Percentiles rank a stretch among this genome's conserved stretches.
Conservation (phyloP, 441 rosid genomes). For the Aleurites moluccanus region DNA sequence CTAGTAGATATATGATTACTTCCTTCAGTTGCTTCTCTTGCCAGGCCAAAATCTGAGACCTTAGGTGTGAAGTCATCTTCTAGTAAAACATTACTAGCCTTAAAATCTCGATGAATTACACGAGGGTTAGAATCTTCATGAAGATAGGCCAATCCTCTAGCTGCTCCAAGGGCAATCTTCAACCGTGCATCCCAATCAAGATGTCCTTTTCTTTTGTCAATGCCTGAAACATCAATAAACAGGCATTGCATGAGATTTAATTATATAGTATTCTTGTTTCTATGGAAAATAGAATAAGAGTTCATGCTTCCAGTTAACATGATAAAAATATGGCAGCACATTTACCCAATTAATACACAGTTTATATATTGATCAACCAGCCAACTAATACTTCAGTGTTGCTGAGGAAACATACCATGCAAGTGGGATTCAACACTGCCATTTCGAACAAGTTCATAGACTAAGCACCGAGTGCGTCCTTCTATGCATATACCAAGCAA, state of each 20-base stretch:
- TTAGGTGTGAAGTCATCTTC: conserved; percentile 92
- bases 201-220: conserved; percentile 57
- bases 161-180: conserved; percentile 98
- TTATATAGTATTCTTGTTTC: conserved; percentile 5
- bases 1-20: conserved; percentile 91
- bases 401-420: conserved; percentile 62
- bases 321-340: background rate
- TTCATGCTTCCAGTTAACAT: background rate
- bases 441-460: conserved; percentile 83
- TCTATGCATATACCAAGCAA: conserved; percentile 91
- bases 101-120: conserved; percentile 95
- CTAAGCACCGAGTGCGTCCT: conserved; percentile 76
- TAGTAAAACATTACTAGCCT: conserved; percentile 91
- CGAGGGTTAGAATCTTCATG: conserved; percentile 99
- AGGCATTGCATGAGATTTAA: conserved; percentile 4
- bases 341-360: background rate
- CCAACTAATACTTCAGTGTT: conserved; percentile 1
- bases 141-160: conserved; percentile 96
- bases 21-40: conserved; percentile 98
- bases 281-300: conserved; percentile 10
- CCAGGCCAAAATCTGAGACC: conserved; percentile 98
- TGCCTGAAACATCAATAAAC: conserved; percentile 39
- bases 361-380: background rate
- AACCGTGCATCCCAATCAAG: conserved; percentile 96
- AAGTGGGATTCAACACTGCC: conserved; percentile 98